phyloP scores from a whole-genome alignment of 768 basidiomycete genomes.

The Rhodotorula graminis region DNA sequence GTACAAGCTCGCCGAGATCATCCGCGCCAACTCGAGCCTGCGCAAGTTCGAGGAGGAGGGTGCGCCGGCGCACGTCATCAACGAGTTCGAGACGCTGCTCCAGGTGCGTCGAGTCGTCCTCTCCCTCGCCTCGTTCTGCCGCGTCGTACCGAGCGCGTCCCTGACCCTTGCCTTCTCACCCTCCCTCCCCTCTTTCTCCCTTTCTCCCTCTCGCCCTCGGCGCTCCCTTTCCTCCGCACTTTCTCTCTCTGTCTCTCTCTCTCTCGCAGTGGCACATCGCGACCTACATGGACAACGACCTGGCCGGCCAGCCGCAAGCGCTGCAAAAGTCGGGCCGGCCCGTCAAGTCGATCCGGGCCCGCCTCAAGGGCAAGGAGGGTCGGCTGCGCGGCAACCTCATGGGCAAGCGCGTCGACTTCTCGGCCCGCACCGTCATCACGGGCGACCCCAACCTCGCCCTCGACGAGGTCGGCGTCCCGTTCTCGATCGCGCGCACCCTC shows the following conservation, averaged over 20 bases:
- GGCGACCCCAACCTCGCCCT: conserved; percentile 95
- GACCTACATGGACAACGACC: conserved; percentile 99
- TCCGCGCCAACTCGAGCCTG: conserved; percentile 89
- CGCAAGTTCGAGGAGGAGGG: conserved; percentile 91
- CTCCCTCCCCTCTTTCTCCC: no score
- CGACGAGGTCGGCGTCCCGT: conserved; percentile 95
- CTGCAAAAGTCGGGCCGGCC: conserved; percentile 95
- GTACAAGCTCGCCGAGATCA: conserved; percentile 93
- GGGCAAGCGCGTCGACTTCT: conserved; percentile 99
- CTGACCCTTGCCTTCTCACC: no score
- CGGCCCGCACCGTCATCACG: conserved; percentile 97
- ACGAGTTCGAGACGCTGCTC: conserved; percentile 90
- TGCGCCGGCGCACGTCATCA: conserved; percentile 89
- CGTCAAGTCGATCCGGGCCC: conserved; percentile 94
- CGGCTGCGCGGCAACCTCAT: conserved; percentile 95
- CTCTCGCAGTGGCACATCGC: conserved; percentile 83
- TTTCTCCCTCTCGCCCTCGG: no score
- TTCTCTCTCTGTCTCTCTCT: no score
- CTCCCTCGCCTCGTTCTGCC: neutral
- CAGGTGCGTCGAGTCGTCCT: conserved; percentile 59
- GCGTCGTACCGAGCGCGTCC: no score
- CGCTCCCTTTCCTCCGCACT: no score
- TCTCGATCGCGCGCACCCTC: conserved; percentile 91
- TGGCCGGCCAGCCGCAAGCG: conserved; percentile 95
- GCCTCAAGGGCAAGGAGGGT: conserved; percentile 97